Conservation (phyloP, 345 rosid species). For the Mercurialis annua region DNA sequence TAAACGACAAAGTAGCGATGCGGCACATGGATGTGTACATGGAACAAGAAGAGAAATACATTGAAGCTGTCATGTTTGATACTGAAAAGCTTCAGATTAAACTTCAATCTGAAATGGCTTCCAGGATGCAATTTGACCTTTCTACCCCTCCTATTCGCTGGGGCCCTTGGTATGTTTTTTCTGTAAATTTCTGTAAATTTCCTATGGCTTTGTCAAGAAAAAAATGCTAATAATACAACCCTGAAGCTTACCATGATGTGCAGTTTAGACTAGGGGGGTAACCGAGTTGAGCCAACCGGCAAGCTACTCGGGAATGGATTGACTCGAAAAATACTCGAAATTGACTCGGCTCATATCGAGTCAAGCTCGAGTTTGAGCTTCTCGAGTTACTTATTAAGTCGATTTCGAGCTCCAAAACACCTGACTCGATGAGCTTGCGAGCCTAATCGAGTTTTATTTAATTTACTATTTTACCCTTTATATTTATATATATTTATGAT, state of each 20-base stretch:
- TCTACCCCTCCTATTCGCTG: slow-evolving; percentile 89
- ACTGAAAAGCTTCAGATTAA: slow-evolving; percentile 74
- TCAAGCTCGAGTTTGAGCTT: too few relatives aligned
- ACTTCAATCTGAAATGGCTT: slow-evolving; percentile 92
- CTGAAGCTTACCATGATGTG: neutral
- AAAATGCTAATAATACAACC: neutral
- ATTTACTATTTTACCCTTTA: too few relatives aligned
- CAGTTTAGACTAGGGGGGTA: too few relatives aligned
- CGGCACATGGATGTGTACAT: slow-evolving; percentile 89
- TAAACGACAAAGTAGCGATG: slow-evolving; percentile 90
- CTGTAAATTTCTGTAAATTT: neutral
- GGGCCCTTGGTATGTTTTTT: slow-evolving; percentile 81
- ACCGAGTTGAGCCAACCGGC: too few relatives aligned
- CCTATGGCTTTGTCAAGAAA: neutral
- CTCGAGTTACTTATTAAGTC: too few relatives aligned
- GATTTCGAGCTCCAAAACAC: too few relatives aligned
- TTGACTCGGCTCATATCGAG: too few relatives aligned
- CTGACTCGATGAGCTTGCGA: too few relatives aligned
- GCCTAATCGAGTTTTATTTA: too few relatives aligned
- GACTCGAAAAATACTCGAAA: too few relatives aligned
- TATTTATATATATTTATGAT: too few relatives aligned
- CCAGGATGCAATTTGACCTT: slow-evolving; percentile 71
- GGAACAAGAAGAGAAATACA: slow-evolving; percentile 96
- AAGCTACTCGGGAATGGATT: too few relatives aligned
- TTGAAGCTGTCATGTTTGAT: slow-evolving; percentile 74